Evolutionary conservation across 2,329 filamentous ascomycete species (phyloP), one percentile per base, ranked within the genome.

Genomic region (Aspergillus fumigatiaffinis): DNA sequence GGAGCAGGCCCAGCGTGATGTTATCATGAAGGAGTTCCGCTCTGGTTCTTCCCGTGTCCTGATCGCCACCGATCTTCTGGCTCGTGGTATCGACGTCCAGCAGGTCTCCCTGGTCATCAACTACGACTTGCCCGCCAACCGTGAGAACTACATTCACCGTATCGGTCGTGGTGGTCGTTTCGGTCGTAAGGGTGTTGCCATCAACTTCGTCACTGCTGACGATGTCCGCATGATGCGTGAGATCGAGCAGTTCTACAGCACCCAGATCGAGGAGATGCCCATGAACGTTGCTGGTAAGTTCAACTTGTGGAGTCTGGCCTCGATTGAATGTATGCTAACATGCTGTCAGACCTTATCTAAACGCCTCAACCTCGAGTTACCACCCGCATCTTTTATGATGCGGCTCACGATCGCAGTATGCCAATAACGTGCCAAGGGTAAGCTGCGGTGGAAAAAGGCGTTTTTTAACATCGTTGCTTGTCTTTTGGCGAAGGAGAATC

Each of bases 1-100:
- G 94, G 92, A 96, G 79, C 92, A 97, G 84, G 82, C 81, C 73
- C 92, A 97, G 85, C 92, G 94, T 87, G 94, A 97, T 79, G 85
- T 96, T 75, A 99, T 99, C 80, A 99, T 99, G 94, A 96, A 99
- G 87, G 94, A 99, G 84, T 99, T 99, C 90, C 92, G 94, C 73
- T 96, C 92, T 68, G 94, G 94, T 68, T 97, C 92, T 77, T 97
- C 92, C 66, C 92, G 94, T 89, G 94, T 99, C 68, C 85, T 99
- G 74, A 99, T 99, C 74, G 92, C 94, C 79, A 99, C 94, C 66
- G 94, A 99, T 76, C 86, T 99, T 64, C 85, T 97, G 77, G 94
- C 94, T 76, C 93, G 94, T 89, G 94, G 94, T 88, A 99, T 99
- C 80, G 94, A 99, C 80, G 94, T 99, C 73, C 94, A 99, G 85